Evolutionary conservation across 2,329 filamentous ascomycete genomes (phyloP).

Genomic region (Penicillium sp.): DNA sequence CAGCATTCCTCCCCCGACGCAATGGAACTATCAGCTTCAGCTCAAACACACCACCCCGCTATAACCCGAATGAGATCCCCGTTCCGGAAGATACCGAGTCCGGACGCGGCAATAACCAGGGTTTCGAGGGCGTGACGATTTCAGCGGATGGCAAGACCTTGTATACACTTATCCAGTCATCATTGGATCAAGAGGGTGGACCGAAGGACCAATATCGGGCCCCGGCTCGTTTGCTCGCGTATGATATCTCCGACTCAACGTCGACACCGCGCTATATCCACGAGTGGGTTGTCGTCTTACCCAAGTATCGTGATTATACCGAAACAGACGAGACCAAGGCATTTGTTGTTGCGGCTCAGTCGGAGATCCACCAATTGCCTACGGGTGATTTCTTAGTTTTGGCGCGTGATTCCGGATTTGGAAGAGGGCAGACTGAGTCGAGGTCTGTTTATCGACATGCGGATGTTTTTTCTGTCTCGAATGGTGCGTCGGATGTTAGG

Average conservation of each 20-base stretch:
- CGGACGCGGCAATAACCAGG: conserved; percentile 73
- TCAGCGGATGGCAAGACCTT: conserved; percentile 66
- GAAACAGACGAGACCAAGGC: conserved; percentile 55
- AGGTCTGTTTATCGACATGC: conserved; percentile 68
- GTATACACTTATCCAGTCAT: conserved; percentile 69
- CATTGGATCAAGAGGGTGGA: conserved; percentile 66
- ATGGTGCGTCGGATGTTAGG: conserved; percentile 60
- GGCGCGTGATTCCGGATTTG: conserved; percentile 65
- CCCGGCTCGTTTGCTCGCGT: conserved; percentile 66
- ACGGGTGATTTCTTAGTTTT: conserved; percentile 69
- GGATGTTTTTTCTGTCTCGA: conserved; percentile 69
- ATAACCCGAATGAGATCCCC: conserved; percentile 54
- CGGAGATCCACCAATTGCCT: conserved; percentile 68
- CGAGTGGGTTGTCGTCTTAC: conserved; percentile 70
- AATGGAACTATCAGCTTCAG: conserved; percentile 67
- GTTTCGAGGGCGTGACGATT: conserved; percentile 72
- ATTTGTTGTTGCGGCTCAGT: conserved; percentile 65
- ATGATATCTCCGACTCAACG: conserved; percentile 57
- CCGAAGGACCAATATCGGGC: conserved; percentile 58
- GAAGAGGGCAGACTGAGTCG: conserved; percentile 59
- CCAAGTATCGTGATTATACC: conserved; percentile 58
- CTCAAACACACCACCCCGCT: conserved; percentile 66
- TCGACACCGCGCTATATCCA: conserved; percentile 58
- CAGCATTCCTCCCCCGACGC: conserved; percentile 66
- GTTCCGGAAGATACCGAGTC: conserved; percentile 61